These are phyloP conservation scores for carrot (Daucus carota) DNA, from an alignment of 129 eudicot genomes.

Conservation along the genomic window DNA sequence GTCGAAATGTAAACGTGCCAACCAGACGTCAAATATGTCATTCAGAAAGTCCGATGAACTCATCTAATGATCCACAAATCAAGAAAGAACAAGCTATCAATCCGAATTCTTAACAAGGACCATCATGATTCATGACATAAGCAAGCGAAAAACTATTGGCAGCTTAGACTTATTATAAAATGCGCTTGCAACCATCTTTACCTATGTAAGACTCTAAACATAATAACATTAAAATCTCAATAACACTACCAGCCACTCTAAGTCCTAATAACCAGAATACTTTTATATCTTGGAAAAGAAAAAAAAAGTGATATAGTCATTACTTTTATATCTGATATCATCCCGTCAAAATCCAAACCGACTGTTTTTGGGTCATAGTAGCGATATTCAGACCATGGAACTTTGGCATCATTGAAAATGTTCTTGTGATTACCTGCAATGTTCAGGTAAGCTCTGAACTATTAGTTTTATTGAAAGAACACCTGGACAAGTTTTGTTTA, in stretches of 20 bases:
- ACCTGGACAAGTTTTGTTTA: constrained; percentile 7
- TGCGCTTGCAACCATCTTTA: not conserved
- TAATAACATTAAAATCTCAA: no score
- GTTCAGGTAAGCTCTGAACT: not conserved
- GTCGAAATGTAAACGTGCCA: no score
- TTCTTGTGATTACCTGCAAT: constrained; percentile 95
- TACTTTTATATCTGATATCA: constrained; percentile 95
- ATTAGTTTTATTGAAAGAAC: not conserved
- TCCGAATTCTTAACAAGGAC: no score
- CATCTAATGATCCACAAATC: no score
- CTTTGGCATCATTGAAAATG: constrained; percentile 93
- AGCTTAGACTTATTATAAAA: not conserved
- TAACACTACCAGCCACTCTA: not conserved
- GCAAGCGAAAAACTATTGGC: no score
- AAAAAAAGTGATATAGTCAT: constrained; percentile 10
- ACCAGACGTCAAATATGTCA: no score
- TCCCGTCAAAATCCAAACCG: constrained; percentile 91
- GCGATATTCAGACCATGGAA: constrained; percentile 97
- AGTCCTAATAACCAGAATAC: constrained; percentile 18
- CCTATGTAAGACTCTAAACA: not conserved
- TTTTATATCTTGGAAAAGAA: constrained; percentile 55
- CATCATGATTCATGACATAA: no score
- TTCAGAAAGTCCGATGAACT: no score
- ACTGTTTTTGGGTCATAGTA: constrained; percentile 97
- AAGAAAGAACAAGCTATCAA: no score